phyloP scores from a whole-genome alignment of 2,329 filamentous ascomycete species.

The Phaeophleospora eucalypticola region DNA sequence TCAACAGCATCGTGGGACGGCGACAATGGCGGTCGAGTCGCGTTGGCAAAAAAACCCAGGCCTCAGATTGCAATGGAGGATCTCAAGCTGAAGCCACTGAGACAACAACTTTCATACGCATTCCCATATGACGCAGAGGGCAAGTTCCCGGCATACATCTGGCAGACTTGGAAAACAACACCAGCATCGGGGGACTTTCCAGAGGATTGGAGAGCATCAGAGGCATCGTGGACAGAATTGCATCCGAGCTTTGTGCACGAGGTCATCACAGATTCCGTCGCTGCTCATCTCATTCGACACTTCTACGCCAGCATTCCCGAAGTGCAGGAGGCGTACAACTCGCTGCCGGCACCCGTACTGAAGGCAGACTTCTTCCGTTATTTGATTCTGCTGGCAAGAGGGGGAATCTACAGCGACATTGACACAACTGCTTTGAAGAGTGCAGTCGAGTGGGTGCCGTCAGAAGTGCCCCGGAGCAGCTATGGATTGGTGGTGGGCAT shows the following conservation, averaged over 20 bases:
- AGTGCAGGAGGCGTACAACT: conserved; percentile 47
- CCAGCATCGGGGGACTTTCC: conserved; percentile 72
- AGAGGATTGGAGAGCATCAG: conserved; percentile 70
- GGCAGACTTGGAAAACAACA: conserved; percentile 96
- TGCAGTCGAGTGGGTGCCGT: conserved; percentile 82
- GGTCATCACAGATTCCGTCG: conserved; percentile 88
- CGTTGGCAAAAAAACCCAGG: conserved; percentile 40
- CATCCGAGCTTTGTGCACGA: conserved; percentile 94
- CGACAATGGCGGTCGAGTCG: conserved; percentile 25
- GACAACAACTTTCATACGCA: conserved; percentile 82
- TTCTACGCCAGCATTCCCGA: conserved; percentile 69
- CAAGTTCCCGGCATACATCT: conserved; percentile 96
- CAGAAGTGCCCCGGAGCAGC: conserved; percentile 67
- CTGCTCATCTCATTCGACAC: conserved; percentile 73
- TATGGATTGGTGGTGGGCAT: conserved; percentile 90
- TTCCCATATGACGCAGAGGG: conserved; percentile 85
- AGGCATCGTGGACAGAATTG: conserved; percentile 81
- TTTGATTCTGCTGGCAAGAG: conserved; percentile 68
- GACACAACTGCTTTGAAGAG: conserved; percentile 83
- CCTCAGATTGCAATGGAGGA: conserved; percentile 64
- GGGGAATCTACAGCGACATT: conserved; percentile 75
- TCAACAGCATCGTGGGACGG: conserved; percentile 19
- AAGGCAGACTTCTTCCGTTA: conserved; percentile 67
- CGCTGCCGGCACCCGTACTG: conserved; percentile 49
- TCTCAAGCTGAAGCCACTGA: conserved; percentile 65